These are phyloP conservation scores for Nemania bipapillata DNA, from an alignment of 2,329 filamentous ascomycete genomes.

Conservation along the genomic window DNA sequence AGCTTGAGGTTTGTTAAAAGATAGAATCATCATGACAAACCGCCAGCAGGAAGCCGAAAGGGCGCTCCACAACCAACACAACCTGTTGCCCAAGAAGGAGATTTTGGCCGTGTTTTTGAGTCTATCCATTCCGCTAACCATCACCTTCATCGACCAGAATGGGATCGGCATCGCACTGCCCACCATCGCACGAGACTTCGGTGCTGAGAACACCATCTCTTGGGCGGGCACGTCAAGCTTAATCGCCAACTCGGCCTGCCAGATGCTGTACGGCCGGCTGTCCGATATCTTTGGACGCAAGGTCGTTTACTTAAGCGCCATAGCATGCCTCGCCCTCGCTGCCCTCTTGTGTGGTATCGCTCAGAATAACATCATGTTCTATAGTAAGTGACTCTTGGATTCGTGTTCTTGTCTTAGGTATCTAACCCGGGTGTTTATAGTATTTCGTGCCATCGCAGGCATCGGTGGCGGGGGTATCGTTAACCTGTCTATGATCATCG, in stretches of 20 bases:
- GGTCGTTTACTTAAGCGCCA: constrained; percentile 51
- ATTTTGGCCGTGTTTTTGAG: constrained; percentile 18
- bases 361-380: constrained; percentile 45
- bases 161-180: constrained; percentile 41
- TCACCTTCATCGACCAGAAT: constrained; percentile 41
- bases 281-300: constrained; percentile 61
- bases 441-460: constrained; percentile 49
- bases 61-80: constrained; percentile 32
- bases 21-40: constrained; percentile 17
- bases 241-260: constrained; percentile 54
- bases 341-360: constrained; percentile 52
- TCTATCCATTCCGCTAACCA: constrained; percentile 24
- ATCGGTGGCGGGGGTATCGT: constrained; percentile 47
- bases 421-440: neutral
- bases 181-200: constrained; percentile 38
- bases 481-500: constrained; percentile 52
- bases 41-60: constrained; percentile 27
- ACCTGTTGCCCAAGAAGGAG: constrained; percentile 9
- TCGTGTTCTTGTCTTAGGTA: neutral
- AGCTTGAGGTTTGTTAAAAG: too few relatives aligned
- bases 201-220: constrained; percentile 37
- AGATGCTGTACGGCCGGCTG: constrained; percentile 59
- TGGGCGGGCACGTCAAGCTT: constrained; percentile 42
- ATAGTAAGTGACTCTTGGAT: constrained; percentile 21
- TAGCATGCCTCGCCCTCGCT: constrained; percentile 58